phyloP scores from a whole-genome alignment of 805 yeast species.

The Metschnikowia reukaufii region DNA sequence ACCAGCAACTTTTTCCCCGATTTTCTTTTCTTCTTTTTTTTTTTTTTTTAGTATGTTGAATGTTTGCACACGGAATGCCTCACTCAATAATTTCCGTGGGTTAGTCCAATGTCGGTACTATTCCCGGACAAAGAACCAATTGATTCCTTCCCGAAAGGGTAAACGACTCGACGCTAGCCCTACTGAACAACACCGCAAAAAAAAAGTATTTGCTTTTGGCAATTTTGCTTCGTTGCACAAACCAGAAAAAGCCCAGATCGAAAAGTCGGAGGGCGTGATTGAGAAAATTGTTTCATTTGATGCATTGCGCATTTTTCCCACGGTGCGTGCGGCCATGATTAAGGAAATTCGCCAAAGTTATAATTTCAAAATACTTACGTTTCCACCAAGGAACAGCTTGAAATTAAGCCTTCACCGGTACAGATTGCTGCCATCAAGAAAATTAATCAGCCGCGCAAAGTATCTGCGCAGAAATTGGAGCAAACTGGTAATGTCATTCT shows the following conservation, averaged over 20 bases:
- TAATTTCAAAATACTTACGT: constrained; percentile 34
- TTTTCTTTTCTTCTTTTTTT: background rate
- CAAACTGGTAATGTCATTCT: constrained; percentile 30
- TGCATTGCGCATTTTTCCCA: constrained; percentile 65
- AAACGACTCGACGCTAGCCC: constrained; percentile 20
- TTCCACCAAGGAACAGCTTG: constrained; percentile 30
- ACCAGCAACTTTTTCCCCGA: background rate
- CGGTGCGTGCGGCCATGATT: constrained; percentile 60
- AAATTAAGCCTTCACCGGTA: constrained; percentile 69
- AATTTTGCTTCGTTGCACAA: constrained; percentile 24
- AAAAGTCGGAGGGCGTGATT: constrained; percentile 24
- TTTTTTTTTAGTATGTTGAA: constrained; percentile 4
- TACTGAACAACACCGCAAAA: constrained; percentile 15
- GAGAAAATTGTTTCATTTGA: constrained; percentile 60
- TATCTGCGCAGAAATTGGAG: constrained; percentile 25
- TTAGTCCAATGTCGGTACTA: constrained; percentile 7
- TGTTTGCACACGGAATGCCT: constrained; percentile 2
- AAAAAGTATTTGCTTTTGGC: constrained; percentile 22
- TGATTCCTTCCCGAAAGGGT: constrained; percentile 17
- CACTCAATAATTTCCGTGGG: background rate
- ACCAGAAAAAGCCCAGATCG: constrained; percentile 18
- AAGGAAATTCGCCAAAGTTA: constrained; percentile 48
- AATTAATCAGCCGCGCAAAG: constrained; percentile 45
- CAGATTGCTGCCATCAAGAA: constrained; percentile 73
- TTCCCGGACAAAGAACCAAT: constrained; percentile 12